Base-by-base conservation (phyloP, 805 yeast species). In the Candida taoyuanica region DNA sequence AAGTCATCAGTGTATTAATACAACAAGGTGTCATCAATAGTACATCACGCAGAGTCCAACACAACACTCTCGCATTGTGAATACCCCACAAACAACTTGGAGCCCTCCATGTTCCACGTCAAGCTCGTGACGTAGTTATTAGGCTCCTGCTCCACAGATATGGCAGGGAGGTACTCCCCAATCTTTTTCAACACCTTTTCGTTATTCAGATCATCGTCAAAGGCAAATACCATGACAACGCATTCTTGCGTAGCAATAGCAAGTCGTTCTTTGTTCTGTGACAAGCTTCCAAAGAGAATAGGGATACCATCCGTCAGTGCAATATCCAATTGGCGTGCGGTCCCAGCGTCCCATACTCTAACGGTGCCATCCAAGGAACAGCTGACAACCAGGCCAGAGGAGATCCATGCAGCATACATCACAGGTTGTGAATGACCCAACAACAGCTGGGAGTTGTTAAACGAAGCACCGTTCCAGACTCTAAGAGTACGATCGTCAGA, bases 401-500 rank as follows among this genome's bases (percentile, higher is more conserved):
- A 49, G 36, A 81, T 37, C 95, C 95, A 78, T 33, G 67, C 53
- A 7, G 79, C 65, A 15, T 65, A 70, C 3, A 77, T 64, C 7
- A 80, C 66, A 19, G 85, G 76, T 39, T 78, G 73, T 2, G 75
- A 65, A 54, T 81, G 87, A 0, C 79, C 81, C 6, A 53, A 39
- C 27, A 76, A 53, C 5, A 71, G 60, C 40, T 71, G 71, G 25
- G 71, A 61, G 20, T 76, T 71, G 42, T 74, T 74, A 17, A 74
- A 62, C 23, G 78, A 73, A 19, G 71, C 71, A 26, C 87, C 82
- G 51, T 71, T 74, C 95, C 96, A 89, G 16, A 87, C 65, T 48
- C 85, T 73, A 7, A 88, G 69, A 0, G 73, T 65, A 39, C 74
- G 71, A 56, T 89, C 96, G 54, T 85, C 95, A 2, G 94, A 78